These are phyloP conservation scores for Kalaharituber pfeilii DNA, from an alignment of 2,329 filamentous ascomycete genomes.

Conservation along the genomic window DNA sequence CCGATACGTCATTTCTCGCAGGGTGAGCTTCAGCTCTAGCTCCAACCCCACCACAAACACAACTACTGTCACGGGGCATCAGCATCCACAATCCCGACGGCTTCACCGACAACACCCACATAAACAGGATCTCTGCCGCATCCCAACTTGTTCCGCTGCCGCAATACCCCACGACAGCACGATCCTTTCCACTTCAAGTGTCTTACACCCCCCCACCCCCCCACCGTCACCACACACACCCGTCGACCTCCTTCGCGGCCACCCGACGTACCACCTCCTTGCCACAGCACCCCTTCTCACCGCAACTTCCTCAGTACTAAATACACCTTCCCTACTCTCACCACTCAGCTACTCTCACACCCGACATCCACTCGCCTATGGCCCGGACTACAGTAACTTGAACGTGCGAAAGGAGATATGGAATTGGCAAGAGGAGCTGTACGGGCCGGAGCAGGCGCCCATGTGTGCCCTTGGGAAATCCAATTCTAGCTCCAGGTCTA, in stretches of 20 bases:
- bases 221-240: not conserved
- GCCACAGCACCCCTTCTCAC: conserved; percentile 9
- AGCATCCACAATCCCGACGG: no score
- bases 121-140: no score
- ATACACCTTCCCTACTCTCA: conserved; percentile 7
- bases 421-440: conserved; percentile 17
- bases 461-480: not conserved
- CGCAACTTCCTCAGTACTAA: conserved; percentile 10
- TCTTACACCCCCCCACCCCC: not conserved
- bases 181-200: not conserved
- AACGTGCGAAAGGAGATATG: conserved; percentile 17
- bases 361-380: conserved; percentile 20
- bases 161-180: conserved; percentile 3
- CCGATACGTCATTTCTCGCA: no score
- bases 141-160: not conserved
- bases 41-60: not conserved
- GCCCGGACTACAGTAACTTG: conserved; percentile 19
- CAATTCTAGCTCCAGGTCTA: not conserved
- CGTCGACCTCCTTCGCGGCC: conserved; percentile 17
- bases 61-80: not conserved
- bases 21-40: no score
- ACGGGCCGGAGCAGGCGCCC: conserved; percentile 7
- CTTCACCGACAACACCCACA: no score
- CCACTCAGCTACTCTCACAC: conserved; percentile 5
- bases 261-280: conserved; percentile 16